These are phyloP conservation scores for Plasmodium sp. DNA, from an alignment of 169 alveolate species.

Conservation along the genomic window DNA sequence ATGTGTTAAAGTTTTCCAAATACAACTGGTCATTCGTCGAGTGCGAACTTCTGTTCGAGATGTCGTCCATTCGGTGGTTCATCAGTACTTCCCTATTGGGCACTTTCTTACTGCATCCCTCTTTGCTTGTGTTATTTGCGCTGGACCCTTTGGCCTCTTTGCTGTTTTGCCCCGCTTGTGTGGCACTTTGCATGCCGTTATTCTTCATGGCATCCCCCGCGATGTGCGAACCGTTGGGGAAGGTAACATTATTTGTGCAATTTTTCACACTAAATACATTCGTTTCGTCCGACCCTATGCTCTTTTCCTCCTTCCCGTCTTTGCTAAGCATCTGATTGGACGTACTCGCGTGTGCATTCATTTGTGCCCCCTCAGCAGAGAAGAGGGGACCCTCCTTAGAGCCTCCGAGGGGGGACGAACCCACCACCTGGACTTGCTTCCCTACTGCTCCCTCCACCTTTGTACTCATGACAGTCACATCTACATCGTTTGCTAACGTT, in stretches of 20 bases:
- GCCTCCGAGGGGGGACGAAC: not conserved
- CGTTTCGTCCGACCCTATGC: conserved; percentile 61
- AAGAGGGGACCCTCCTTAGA: not conserved
- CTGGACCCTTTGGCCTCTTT: not conserved
- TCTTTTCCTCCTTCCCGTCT: conserved; percentile 27
- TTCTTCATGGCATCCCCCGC: not conserved
- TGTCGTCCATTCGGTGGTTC: not conserved
- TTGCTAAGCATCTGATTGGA: not conserved
- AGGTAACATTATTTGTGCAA: not conserved
- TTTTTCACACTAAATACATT: conserved; percentile 32
- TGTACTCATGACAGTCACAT: not conserved
- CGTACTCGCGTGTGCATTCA: not conserved
- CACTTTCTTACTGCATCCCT: not conserved
- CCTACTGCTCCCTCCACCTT: not conserved
- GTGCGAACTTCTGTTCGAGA: conserved; percentile 35
- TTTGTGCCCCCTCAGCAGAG: not conserved
- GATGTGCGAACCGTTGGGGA: not conserved
- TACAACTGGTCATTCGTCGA: conserved; percentile 61
- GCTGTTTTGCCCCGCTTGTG: not conserved
- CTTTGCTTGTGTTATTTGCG: not conserved
- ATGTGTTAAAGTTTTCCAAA: conserved; percentile 58
- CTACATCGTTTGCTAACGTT: not conserved
- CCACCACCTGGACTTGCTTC: not conserved
- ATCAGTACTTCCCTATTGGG: not conserved
- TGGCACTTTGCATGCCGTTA: not conserved